Percentiles rank a stretch among this genome's conserved stretches.
These are phyloP conservation scores for Russula lepida DNA, from an alignment of 768 basidiomycete genomes.

Conservation along the genomic window DNA sequence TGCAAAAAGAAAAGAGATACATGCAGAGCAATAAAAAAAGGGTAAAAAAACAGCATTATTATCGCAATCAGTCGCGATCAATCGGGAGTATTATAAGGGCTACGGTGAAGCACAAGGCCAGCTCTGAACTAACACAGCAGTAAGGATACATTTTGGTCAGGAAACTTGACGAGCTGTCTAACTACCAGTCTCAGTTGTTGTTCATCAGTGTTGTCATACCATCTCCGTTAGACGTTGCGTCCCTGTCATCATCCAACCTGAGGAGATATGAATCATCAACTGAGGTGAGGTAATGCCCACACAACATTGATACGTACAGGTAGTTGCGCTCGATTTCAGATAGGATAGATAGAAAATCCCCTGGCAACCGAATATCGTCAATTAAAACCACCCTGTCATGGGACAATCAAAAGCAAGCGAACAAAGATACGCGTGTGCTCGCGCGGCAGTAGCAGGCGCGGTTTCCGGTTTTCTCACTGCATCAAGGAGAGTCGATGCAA, in stretches of 20 bases:
- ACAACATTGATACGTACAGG: conserved; percentile 40
- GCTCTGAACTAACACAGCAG: conserved; percentile 4
- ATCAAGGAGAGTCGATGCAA: conserved; percentile 83
- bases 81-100: conserved; percentile 9
- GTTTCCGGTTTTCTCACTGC: conserved; percentile 75
- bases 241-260: conserved; percentile 64
- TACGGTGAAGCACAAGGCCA: background rate
- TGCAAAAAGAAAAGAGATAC: conserved; percentile 2
- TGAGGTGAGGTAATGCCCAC: background rate
- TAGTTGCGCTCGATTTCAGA: conserved; percentile 91
- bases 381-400: background rate
- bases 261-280: background rate
- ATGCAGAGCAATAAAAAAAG: conserved; percentile 7
- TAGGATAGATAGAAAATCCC: conserved; percentile 88
- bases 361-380: conserved; percentile 30
- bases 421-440: conserved; percentile 85
- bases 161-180: background rate
- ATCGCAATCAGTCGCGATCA: background rate
- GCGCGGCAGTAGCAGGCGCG: conserved; percentile 69
- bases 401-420: conserved; percentile 27
- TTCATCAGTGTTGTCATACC: conserved; percentile 36
- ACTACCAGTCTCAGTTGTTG: conserved; percentile 13
- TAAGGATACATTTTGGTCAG: conserved; percentile 6
- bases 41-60: background rate
- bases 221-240: conserved; percentile 51